Base-by-base conservation (phyloP, 225 moss, liverwort and hornwort genomes). In the Marchantia polymorpha region DNA sequence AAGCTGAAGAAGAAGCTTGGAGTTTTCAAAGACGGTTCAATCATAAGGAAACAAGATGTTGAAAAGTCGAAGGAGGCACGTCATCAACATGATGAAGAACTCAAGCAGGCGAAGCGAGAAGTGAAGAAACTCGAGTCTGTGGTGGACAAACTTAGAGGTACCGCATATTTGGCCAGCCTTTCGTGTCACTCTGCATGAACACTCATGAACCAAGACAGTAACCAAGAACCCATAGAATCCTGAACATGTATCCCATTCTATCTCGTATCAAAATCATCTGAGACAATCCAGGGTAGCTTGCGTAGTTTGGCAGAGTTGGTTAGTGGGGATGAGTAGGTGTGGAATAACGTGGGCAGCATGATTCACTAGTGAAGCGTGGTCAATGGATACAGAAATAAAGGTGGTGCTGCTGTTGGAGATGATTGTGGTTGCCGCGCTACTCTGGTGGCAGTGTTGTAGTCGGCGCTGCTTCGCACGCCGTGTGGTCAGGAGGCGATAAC, bases 1-100 rank as follows among this genome's bases (percentile, higher is more conserved):
- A 96, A 91, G 80, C 86, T 92, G 82, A 90, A 84, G 80, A 94
- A 94, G 83, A 92, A 94, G 85, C 65, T 92, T 25, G 83, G 83
- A 56, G 84, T 87, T 49, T 92, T 90, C 80, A 94, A 90, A 83
- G 94, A 90, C 63, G 96, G 96, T 6, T 72, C 81, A 9, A 84
- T 77, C 69, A 80, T 91, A 76, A 89, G 96, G 84, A 89, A 84
- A n/a, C 83, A 83, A 71, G 92, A 96, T 83, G 79, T 94, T 51
- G 94, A 92, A 72, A 89, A 69, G 83, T 85, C 90, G 55, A 92
- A 86, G 85, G 89, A 77, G 77, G 89, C 81, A 59, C 91, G 89
- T 64, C 85, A 87, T 52, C 79, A 88, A 68, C 89, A 89, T 49
- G 91, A 92, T 76, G 26, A 74, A 64, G 83, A 88, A 46, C 83